Evolutionary conservation across 2,329 filamentous ascomycete genomes (phyloP), one percentile per base, ranked within the genome.

Genomic region (Penicillium hesseltinei): DNA sequence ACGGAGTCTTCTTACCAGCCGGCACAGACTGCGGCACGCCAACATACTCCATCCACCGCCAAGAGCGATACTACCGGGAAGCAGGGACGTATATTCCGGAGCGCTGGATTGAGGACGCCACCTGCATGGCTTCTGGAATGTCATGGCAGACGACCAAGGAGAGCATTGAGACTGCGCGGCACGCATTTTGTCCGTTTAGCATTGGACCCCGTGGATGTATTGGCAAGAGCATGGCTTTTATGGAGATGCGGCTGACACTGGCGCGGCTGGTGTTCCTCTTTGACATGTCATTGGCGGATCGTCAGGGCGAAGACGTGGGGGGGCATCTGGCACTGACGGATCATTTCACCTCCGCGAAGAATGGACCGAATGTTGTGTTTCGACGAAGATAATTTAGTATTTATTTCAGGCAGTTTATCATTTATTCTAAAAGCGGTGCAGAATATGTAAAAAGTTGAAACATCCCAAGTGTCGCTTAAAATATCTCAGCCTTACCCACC

Each of bases 11-110:
- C 56, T 62, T 77, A 10, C 73, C 74, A 2, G 81, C 76, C 4
- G 86, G 87, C 45, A 84, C 80, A 17, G 80, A 88, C 52, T 81
- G 88, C 51, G 87, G 86, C 39, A 84, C 83, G 3, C 83, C 87
- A 13, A 84, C 87, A 68, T 90, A 89, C 74, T 79, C 86, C 2
- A 82, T 90, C 63, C 88, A 90, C 67, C 87, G 89, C 69, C 86
- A 89, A 71, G 73, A 81, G 1, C 71, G 72, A 4, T 88, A 89
- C 77, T 89, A 82, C 73, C 81, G 83, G 1, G 75, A 80, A 27
- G 82, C 87, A 0, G 86, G 82, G 64, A 68, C 74, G 0, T 90
- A 83, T 67, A 68, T 80, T 2, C 87, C 87, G 0, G 86, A 89
- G 76, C 82, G 87, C 25, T 90, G 87, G 87, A 75, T 88, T 17